Conservation (phyloP, 2,329 filamentous ascomycete species). For the Rhytidhysteron rufulum region DNA sequence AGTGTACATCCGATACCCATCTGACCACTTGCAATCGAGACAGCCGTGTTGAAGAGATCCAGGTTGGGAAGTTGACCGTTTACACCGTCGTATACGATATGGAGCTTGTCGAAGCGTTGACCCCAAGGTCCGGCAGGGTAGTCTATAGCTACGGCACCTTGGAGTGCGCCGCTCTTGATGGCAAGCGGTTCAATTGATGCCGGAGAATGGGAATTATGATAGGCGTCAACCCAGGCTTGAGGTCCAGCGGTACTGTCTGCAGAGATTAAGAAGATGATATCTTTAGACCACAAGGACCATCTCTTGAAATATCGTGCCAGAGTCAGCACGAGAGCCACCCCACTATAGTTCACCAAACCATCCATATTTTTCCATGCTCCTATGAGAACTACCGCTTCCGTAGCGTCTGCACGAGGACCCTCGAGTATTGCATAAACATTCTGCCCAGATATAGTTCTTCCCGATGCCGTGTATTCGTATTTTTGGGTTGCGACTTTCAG, state of each 20-base stretch:
- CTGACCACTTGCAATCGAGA: slow-evolving; percentile 81
- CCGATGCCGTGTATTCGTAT: slow-evolving; percentile 79
- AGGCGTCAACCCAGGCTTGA: slow-evolving; percentile 96
- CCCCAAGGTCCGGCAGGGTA: slow-evolving; percentile 70
- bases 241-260: slow-evolving; percentile 86
- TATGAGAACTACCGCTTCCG: slow-evolving; percentile 90
- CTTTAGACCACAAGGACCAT: slow-evolving; percentile 98
- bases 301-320: slow-evolving; percentile 92
- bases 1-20: slow-evolving; percentile 83
- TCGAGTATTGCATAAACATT: slow-evolving; percentile 94
- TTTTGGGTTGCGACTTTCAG: slow-evolving; percentile 85
- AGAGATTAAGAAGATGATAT: slow-evolving; percentile 88
- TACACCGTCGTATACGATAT: slow-evolving; percentile 90
- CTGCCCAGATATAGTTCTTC: slow-evolving; percentile 70
- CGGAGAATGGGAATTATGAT: slow-evolving; percentile 82
- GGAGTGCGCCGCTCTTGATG: slow-evolving; percentile 87
- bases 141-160: slow-evolving; percentile 90
- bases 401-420: slow-evolving; percentile 90
- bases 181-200: slow-evolving; percentile 69
- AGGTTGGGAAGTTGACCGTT: slow-evolving; percentile 95
- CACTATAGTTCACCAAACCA: slow-evolving; percentile 75
- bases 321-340: slow-evolving; percentile 80
- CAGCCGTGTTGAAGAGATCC: slow-evolving; percentile 91
- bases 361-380: slow-evolving; percentile 84
- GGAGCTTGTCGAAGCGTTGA: slow-evolving; percentile 78